These are phyloP conservation scores for Solanum etuberosum DNA, from an alignment of 257 asterid genomes.

Conservation along the genomic window DNA sequence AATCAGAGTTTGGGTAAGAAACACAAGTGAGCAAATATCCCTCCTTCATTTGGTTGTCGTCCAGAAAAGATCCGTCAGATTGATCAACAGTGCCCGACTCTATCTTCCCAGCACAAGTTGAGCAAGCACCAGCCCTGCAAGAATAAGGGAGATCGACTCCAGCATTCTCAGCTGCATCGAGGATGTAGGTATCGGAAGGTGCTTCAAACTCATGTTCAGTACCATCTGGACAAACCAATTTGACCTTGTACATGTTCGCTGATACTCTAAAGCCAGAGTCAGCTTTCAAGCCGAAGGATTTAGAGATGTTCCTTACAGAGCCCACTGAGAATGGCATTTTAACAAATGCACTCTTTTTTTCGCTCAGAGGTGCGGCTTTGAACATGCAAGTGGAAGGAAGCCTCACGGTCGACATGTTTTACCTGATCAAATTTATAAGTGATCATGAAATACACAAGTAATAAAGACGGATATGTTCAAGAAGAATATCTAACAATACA, in stretches of 20 bases:
- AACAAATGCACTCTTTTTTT: constrained; percentile 20
- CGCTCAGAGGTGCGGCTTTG: constrained; percentile 24
- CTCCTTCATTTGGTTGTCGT: constrained; percentile 35
- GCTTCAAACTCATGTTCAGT: constrained; percentile 54
- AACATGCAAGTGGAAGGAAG: constrained; percentile 44
- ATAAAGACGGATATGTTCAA: not conserved
- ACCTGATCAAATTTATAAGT: constrained; percentile 23
- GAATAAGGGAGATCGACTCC: constrained; percentile 81
- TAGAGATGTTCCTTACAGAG: constrained; percentile 32
- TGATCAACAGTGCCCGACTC: constrained; percentile 53
- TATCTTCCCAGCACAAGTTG: constrained; percentile 78
- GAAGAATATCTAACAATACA: not conserved
- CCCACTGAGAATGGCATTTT: constrained; percentile 39
- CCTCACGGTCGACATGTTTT: constrained; percentile 44
- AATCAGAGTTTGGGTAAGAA: constrained; percentile 64
- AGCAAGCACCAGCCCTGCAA: constrained; percentile 92
- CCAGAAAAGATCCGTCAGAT: constrained; percentile 71
- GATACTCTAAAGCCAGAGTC: constrained; percentile 33
- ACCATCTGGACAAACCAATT: constrained; percentile 51
- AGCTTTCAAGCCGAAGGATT: constrained; percentile 44
- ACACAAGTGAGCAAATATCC: constrained; percentile 72
- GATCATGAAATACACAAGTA: not conserved
- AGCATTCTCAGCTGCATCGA: constrained; percentile 63
- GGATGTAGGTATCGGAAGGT: constrained; percentile 50
- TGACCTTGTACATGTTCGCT: constrained; percentile 61